Base-by-base conservation (phyloP, 805 yeast species). In the Metschnikowia sp. region DNA sequence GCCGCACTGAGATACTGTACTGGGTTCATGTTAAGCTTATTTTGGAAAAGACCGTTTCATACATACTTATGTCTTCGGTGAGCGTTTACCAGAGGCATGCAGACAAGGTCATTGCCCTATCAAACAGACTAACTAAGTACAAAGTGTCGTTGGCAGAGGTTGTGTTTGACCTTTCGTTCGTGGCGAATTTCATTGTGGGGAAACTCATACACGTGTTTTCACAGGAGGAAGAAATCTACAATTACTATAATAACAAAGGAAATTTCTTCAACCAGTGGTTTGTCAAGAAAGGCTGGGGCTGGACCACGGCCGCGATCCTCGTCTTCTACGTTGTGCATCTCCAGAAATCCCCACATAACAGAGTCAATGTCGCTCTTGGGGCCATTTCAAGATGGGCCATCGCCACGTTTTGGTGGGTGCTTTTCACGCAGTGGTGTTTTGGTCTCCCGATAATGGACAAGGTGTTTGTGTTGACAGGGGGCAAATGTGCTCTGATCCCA, bases 251-350 rank as follows among this genome's bases (percentile, higher is more conserved):
- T 42, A 72, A 82, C 47, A 89, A 88, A 66, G 75, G 78, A 42
- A 89, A 88, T 60, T 31, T 89, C 13, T 60, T 91, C 50, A 92
- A 92, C 64, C 76, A 75, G 18, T 40, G 77, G 7, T 88, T 94
- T 62, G 97, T 92, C 34, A 94, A 92, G 59, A 76, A 75, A 26
- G 98, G 97, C 2, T 94, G 98, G 98, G 74, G 81, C 12, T 94
- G 97, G 98, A 90, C 96, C 9, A 57, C 76, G 3, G 18, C 64
- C 3, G 62, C 51, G 12, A 49, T 69, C 11, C 51, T 54, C 1
- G 40, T 56, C 9, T 72, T 69, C 49, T 70, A 65, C 47, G 55
- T 45, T 1, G 33, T 59, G 8, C 43, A 60, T n/a, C 8, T 34
- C 10, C 9, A 13, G 30, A 35, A 35, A 19, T 2, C 15, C 8